Conservation (phyloP, 768 basidiomycete genomes). For the Lactarius deliciosus region DNA sequence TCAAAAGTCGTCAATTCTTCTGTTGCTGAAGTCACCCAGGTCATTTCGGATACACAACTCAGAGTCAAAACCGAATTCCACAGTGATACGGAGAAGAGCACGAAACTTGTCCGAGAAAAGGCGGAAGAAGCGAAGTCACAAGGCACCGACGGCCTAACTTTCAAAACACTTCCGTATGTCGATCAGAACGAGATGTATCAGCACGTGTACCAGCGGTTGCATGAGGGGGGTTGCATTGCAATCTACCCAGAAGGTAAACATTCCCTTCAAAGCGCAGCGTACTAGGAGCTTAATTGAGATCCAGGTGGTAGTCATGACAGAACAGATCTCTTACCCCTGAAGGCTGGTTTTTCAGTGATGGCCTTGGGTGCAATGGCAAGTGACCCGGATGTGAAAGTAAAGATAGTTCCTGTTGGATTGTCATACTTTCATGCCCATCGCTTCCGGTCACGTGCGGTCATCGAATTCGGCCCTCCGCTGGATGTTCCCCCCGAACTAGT, state of each 20-base stretch:
- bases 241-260: conserved; percentile 94
- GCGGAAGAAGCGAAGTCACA: conserved; percentile 55
- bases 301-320: conserved; percentile 97
- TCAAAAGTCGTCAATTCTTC: conserved; percentile 75
- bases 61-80: conserved; percentile 84
- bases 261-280: conserved; percentile 18
- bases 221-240: conserved; percentile 86
- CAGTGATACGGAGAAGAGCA: conserved; percentile 74
- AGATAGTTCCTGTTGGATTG: conserved; percentile 73
- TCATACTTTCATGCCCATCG: conserved; percentile 45
- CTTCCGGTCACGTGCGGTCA: conserved; percentile 94
- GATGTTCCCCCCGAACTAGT: conserved; percentile 84
- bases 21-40: conserved; percentile 81
- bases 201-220: conserved; percentile 84
- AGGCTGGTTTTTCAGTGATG: conserved; percentile 98
- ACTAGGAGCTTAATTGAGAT: background rate
- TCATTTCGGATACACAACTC: conserved; percentile 85
- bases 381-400: conserved; percentile 80
- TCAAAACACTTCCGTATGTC: conserved; percentile 83
- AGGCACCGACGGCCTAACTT: conserved; percentile 67
- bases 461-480: conserved; percentile 91
- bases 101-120: conserved; percentile 64
- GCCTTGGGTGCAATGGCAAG: conserved; percentile 96
- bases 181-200: conserved; percentile 96
- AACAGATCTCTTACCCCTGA: conserved; percentile 92